A percentile compares a stretch with the other conserved stretches of the same genome.
These are phyloP conservation scores for Thymus mandschuricus DNA, from an alignment of 257 asterid species.

Conservation along the genomic window DNA sequence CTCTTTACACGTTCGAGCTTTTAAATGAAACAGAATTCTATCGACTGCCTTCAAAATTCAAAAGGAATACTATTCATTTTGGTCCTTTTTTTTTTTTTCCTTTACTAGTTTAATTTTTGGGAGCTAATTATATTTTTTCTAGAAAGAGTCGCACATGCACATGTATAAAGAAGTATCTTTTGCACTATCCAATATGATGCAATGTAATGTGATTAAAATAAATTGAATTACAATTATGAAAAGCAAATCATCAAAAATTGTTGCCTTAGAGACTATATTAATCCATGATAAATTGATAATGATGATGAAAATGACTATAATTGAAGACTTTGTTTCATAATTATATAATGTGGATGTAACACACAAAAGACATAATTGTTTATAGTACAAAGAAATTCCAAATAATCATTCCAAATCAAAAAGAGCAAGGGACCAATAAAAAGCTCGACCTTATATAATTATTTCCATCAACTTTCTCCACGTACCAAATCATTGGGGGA, in stretches of 20 bases:
- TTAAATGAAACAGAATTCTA: too few relatives aligned
- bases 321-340: not conserved
- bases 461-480: not conserved
- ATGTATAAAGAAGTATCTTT: not conserved
- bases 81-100: too few relatives aligned
- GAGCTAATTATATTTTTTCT: not conserved
- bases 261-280: not conserved
- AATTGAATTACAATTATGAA: not conserved
- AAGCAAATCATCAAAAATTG: not conserved
- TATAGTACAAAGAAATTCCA: not conserved
- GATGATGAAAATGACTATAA: slow-evolving; percentile 17
- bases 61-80: too few relatives aligned
- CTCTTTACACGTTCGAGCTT: too few relatives aligned
- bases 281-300: not conserved
- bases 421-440: not conserved
- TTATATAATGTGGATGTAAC: not conserved
- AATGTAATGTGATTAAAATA: not conserved
- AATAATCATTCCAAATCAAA: slow-evolving; percentile 17
- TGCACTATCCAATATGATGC: not conserved
- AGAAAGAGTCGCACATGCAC: not conserved
- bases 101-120: not conserved
- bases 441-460: not conserved
- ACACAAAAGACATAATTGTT: slow-evolving; percentile 6
- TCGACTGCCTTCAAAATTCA: too few relatives aligned
- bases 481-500: not conserved